Evolutionary conservation across 2,329 filamentous ascomycete genomes (phyloP).

Genomic region (Colletotrichum viniferum): DNA sequence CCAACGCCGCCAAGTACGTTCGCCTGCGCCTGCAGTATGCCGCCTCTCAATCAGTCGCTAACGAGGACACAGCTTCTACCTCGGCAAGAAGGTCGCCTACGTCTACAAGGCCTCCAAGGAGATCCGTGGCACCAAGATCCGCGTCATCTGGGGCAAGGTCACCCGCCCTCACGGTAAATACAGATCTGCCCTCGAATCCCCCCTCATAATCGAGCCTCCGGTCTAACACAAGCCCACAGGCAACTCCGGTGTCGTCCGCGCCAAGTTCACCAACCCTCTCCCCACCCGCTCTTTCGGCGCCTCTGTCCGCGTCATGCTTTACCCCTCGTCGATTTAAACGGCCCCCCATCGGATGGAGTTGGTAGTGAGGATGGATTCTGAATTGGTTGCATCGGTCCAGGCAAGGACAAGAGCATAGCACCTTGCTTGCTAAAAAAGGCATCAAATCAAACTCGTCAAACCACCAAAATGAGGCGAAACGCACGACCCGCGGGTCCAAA

Average conservation of each 20-base stretch:
- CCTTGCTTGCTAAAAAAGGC: slow-evolving; percentile 53
- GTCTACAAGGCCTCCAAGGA: slow-evolving; percentile 97
- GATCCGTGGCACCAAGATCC: slow-evolving; percentile 97
- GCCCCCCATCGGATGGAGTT: slow-evolving; percentile 57
- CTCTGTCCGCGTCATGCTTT: slow-evolving; percentile 95
- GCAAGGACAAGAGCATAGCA: slow-evolving; percentile 58
- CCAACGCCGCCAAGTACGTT: slow-evolving; percentile 83
- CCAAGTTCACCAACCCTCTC: slow-evolving; percentile 96
- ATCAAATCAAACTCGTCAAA: slow-evolving; percentile 59
- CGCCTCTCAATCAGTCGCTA: slow-evolving; percentile 20
- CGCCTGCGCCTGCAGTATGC: not conserved
- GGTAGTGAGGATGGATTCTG: slow-evolving; percentile 67
- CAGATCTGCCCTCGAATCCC: not conserved
- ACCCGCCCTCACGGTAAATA: slow-evolving; percentile 88
- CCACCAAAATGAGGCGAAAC: slow-evolving; percentile 24
- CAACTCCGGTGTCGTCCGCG: slow-evolving; percentile 97
- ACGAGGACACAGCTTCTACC: slow-evolving; percentile 74
- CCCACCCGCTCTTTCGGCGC: slow-evolving; percentile 96
- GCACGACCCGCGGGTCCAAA: slow-evolving; percentile 20
- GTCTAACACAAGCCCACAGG: slow-evolving; percentile 52
- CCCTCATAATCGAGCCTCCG: not conserved
- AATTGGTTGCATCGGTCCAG: slow-evolving; percentile 64
- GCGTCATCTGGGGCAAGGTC: slow-evolving; percentile 99
- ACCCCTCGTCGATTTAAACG: slow-evolving; percentile 94
- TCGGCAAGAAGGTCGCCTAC: slow-evolving; percentile 98